Evolutionary conservation across 2,329 filamentous ascomycete species (phyloP), one percentile per base, ranked within the genome.

Genomic region (Microsporum canis): DNA sequence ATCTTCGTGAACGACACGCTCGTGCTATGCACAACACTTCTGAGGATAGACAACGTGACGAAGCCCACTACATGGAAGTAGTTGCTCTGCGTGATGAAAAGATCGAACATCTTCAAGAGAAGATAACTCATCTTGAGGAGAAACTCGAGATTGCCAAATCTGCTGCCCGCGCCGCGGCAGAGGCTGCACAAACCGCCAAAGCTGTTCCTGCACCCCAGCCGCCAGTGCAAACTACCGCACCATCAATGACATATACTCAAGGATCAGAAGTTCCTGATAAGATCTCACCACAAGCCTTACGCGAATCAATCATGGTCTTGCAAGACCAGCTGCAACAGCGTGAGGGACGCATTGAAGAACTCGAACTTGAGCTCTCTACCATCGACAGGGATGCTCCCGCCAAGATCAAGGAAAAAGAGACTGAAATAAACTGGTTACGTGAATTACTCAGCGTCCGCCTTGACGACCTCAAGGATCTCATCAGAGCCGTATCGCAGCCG

Each of bases 251-350:
- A 31, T 73, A 75, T 51, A 72, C 66, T 33, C 70, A 74, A 63
- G 70, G 74, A 63, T 70, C 75, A 58, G 80, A 82, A 27, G 75
- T 85, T 3, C 88, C 89, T 0, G 90, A 94, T 72, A 95, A 88
- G 79, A 89, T 96, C 62, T 96, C 92, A 1, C 89, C 91, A 0
- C 92, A 97, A 74, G 94, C 94, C 5, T 82, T 99, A 36, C 88
- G 94, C 34, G 94, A 99, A 75, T 96, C 91, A 0, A 96, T 99
- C 70, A 86, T 95, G 75, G 94, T 96, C 17, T 80, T 99, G 31
- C 94, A 99, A 75, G 92, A 97, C 73, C 94, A 99, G 73, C 82
- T 99, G 5, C 94, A 97, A 73, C 90, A 94, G 68, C 91, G 94
- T 59, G 94, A 99, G 76, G 83, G 87, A 63, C 86, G 85, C 43